Percentiles rank a stretch among this genome's conserved stretches.
Evolutionary conservation across 805 yeast species (phyloP).

Genomic region (Myxozyma mucilagina): DNA sequence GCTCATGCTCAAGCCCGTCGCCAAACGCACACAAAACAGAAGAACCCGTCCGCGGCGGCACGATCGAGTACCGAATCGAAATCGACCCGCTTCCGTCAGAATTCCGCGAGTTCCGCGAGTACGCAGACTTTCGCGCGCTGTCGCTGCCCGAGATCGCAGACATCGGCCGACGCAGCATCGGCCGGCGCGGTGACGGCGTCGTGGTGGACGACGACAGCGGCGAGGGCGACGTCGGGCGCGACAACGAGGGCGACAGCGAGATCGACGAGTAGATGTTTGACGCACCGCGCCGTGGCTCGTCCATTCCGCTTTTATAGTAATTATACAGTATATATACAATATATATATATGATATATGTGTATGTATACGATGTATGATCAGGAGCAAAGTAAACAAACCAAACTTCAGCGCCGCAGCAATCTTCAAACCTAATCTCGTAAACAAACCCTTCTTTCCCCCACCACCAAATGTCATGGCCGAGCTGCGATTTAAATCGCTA

Average conservation of each 20-base stretch:
- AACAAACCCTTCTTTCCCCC: no score
- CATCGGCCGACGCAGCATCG: not conserved
- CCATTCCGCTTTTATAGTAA: no score
- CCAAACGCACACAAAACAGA: slow-evolving; percentile 22
- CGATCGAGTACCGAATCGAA: slow-evolving; percentile 26
- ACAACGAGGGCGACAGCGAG: not conserved
- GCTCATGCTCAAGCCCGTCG: slow-evolving; percentile 5
- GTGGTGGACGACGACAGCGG: not conserved
- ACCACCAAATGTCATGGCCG: not conserved
- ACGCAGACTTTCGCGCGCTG: slow-evolving; percentile 1
- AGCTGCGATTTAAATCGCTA: slow-evolving; percentile 12
- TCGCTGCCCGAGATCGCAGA: slow-evolving; percentile 3
- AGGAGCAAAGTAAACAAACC: slow-evolving; percentile 7
- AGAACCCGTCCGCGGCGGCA: slow-evolving; percentile 18
- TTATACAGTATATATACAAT: no score
- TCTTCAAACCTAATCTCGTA: not conserved
- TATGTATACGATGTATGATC: not conserved
- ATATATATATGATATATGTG: slow-evolving; percentile 5
- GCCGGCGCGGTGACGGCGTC: not conserved
- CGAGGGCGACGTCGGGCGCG: not conserved
- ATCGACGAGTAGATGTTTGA: no score
- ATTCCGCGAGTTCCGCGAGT: slow-evolving; percentile 20
- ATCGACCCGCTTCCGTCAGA: slow-evolving; percentile 29
- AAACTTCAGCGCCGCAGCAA: not conserved
- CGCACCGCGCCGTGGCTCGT: no score